These are phyloP conservation scores for Cladosporium sp. DNA, from an alignment of 2,329 filamentous ascomycete species.

Conservation along the genomic window DNA sequence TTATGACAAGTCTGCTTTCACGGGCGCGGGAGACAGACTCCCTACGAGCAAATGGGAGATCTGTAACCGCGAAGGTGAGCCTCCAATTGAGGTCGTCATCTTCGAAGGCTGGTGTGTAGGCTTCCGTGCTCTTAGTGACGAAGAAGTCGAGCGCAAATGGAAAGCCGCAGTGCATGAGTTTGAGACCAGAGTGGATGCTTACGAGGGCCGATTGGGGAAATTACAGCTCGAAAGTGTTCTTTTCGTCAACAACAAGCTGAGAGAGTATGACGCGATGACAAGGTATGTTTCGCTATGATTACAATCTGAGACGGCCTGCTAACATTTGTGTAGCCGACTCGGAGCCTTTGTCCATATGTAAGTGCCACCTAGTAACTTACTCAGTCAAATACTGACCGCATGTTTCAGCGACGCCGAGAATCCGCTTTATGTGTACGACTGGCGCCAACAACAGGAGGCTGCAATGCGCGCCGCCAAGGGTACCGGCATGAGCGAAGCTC, in stretches of 20 bases:
- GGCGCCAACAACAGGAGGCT: conserved; percentile 79
- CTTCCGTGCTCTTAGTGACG: conserved; percentile 65
- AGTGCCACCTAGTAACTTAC: conserved; percentile 26
- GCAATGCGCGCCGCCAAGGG: conserved; percentile 66
- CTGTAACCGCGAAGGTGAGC: conserved; percentile 55
- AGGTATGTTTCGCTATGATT: conserved; percentile 37
- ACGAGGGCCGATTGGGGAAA: conserved; percentile 54
- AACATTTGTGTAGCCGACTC: conserved; percentile 47
- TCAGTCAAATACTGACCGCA: not conserved
- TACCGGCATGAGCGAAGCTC: conserved; percentile 77
- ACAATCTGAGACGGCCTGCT: conserved; percentile 18
- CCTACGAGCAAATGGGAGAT: conserved; percentile 62
- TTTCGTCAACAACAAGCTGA: conserved; percentile 61
- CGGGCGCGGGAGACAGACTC: conserved; percentile 73
- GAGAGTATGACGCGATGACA: conserved; percentile 60
- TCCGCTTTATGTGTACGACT: conserved; percentile 74
- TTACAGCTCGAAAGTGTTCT: conserved; percentile 58
- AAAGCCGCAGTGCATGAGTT: conserved; percentile 52
- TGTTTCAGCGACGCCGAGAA: conserved; percentile 66
- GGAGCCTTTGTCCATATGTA: conserved; percentile 66
- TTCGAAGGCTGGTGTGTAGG: conserved; percentile 93
- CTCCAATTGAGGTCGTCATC: conserved; percentile 63
- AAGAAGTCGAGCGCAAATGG: conserved; percentile 57
- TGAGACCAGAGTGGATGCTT: conserved; percentile 43
- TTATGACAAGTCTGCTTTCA: conserved; percentile 81